Evolutionary conservation across 1,139 yeast genomes (phyloP).

Genomic region (Geotrichum aggregatum): DNA sequence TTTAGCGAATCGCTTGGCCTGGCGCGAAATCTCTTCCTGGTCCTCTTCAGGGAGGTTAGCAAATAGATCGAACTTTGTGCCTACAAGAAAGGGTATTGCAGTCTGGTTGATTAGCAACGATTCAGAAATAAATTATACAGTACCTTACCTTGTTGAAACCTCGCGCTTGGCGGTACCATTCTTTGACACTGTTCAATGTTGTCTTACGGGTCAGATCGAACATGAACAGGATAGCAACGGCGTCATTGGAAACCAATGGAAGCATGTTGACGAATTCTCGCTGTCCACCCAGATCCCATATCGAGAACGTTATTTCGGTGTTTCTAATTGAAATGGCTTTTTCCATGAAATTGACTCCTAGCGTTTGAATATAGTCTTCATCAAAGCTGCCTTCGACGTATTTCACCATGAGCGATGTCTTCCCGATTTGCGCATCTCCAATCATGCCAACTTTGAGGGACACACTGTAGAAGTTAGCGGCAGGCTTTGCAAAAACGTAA

Average conservation of each 20-base stretch:
- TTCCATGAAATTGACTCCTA: conserved; percentile 95
- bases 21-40: conserved; percentile 79
- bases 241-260: conserved; percentile 88
- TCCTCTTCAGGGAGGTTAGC: conserved; percentile 66
- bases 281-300: conserved; percentile 98
- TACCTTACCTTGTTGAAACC: conserved; percentile 59
- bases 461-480: conserved; percentile 39
- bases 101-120: conserved; percentile 37
- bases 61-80: conserved; percentile 90
- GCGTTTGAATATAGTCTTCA: conserved; percentile 86
- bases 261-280: conserved; percentile 94
- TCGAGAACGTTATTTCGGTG: conserved; percentile 85
- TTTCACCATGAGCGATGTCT: conserved; percentile 93
- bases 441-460: conserved; percentile 88
- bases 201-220: conserved; percentile 88
- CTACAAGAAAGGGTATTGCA: conserved; percentile 88
- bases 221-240: conserved; percentile 88
- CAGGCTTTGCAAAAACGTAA: neutral
- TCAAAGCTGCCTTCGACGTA: conserved; percentile 93
- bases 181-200: conserved; percentile 80
- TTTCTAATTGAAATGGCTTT: conserved; percentile 80
- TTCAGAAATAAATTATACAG: neutral
- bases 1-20: conserved; percentile 79
- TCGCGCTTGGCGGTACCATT: conserved; percentile 92
- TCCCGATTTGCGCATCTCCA: conserved; percentile 98